Conservation (phyloP, 495 filamentous ascomycete genomes). For the Penicillium alfredii region DNA sequence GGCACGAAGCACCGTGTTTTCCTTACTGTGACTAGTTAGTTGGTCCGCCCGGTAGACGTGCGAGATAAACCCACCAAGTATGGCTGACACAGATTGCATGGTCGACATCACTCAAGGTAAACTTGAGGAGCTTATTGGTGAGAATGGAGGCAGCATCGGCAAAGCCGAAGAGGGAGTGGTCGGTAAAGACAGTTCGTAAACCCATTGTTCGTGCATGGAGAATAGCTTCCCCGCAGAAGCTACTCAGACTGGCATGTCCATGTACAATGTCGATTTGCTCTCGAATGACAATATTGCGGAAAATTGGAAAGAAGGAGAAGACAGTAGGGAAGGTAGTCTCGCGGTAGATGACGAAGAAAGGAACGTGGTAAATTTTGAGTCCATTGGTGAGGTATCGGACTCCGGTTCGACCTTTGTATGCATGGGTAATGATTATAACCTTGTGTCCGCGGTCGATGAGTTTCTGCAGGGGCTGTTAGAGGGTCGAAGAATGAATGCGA, state of each 20-base stretch:
- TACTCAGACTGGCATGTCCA: constrained; percentile 88
- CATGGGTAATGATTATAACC: constrained; percentile 95
- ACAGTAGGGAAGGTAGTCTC: constrained; percentile 94
- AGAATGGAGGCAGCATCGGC: constrained; percentile 94
- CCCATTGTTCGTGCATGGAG: constrained; percentile 96
- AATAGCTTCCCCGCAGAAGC: constrained; percentile 89
- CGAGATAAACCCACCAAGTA: constrained; percentile 64
- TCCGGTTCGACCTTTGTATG: constrained; percentile 85
- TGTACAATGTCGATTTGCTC: constrained; percentile 96
- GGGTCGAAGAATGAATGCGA: background rate
- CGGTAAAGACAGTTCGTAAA: constrained; percentile 88
- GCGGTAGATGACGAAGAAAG: constrained; percentile 91
- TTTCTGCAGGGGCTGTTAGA: constrained; percentile 47
- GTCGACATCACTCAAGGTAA: constrained; percentile 91
- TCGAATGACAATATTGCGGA: constrained; percentile 89
- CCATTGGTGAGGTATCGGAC: constrained; percentile 98
- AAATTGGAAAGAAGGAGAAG: constrained; percentile 96
- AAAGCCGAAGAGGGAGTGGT: constrained; percentile 97
- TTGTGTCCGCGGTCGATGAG: constrained; percentile 96
- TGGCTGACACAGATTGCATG: constrained; percentile 98
- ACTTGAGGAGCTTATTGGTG: constrained; percentile 95
- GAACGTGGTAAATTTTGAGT: constrained; percentile 95
- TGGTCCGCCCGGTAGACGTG: background rate
- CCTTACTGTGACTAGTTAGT: constrained; percentile 58
- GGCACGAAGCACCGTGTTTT: constrained; percentile 93